Evolutionary conservation across 106 monocot species (phyloP).

Genomic region (Acanthochlamys bracteata): DNA sequence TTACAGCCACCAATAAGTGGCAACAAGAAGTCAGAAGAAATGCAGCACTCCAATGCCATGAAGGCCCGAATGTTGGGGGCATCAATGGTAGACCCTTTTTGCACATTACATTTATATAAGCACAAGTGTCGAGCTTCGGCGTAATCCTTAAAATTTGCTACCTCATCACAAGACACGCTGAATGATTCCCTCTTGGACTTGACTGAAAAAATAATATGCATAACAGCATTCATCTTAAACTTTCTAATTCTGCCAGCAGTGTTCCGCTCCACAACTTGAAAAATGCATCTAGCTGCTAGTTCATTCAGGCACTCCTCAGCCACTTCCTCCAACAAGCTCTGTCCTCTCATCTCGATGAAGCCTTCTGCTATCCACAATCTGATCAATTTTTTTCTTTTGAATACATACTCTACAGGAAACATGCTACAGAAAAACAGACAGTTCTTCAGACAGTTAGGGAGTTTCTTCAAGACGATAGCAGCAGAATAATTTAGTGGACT

Average conservation of each 20-base stretch:
- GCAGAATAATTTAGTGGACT: neutral
- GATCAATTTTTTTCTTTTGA: constrained; percentile 10
- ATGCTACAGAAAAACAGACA: constrained; percentile 21
- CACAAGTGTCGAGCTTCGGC: neutral
- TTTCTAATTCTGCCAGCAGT: neutral
- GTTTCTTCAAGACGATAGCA: constrained; percentile 10
- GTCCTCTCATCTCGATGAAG: constrained; percentile 1
- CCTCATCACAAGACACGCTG: neutral
- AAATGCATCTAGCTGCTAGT: constrained; percentile 21
- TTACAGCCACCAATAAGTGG: neutral
- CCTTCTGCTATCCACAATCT: constrained; percentile 32
- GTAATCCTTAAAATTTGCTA: neutral
- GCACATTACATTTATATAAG: neutral
- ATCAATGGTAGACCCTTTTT: neutral
- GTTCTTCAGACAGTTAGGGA: constrained; percentile 14
- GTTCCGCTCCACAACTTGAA: constrained; percentile 17
- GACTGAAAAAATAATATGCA: constrained; percentile 5
- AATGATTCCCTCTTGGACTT: neutral
- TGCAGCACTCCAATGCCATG: neutral
- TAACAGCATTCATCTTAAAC: constrained; percentile 16
- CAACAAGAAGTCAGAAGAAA: too few relatives aligned
- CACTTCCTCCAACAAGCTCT: constrained; percentile 21
- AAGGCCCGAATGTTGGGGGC: neutral
- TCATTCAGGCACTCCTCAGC: constrained; percentile 24
- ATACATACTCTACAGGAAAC: constrained; percentile 16